These are phyloP conservation scores for Paraphoma sp. DNA, from an alignment of 2,329 filamentous ascomycete species.

Conservation along the genomic window DNA sequence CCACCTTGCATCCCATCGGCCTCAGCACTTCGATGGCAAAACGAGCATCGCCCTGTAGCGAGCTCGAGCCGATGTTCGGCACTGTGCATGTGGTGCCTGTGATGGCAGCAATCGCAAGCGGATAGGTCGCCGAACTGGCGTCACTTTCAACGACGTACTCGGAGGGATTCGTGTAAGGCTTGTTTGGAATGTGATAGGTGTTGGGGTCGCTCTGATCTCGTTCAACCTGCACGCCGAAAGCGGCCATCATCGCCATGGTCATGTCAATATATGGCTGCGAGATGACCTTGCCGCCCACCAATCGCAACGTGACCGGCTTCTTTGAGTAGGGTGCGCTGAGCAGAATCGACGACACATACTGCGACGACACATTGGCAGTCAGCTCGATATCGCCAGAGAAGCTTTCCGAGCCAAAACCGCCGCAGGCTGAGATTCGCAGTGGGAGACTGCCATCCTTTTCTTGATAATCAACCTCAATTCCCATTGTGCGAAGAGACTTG, in stretches of 20 bases:
- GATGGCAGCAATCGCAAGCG: conserved; percentile 90
- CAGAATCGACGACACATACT: conserved; percentile 95
- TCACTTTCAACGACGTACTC: conserved; percentile 96
- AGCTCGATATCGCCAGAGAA: conserved; percentile 82
- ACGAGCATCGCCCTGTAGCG: conserved; percentile 90
- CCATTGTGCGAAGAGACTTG: conserved; percentile 85
- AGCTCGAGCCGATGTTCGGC: conserved; percentile 91
- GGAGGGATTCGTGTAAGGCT: conserved; percentile 79
- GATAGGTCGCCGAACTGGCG: conserved; percentile 96
- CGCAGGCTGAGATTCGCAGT: conserved; percentile 74
- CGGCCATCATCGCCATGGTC: conserved; percentile 97
- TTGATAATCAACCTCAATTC: conserved; percentile 84
- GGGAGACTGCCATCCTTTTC: conserved; percentile 85
- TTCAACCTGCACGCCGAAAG: conserved; percentile 84
- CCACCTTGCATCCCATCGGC: conserved; percentile 92
- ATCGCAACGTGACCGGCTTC: conserved; percentile 83
- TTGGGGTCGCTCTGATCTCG: conserved; percentile 80
- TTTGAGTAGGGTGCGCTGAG: conserved; percentile 98
- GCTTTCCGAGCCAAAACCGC: conserved; percentile 68
- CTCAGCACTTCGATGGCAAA: conserved; percentile 89
- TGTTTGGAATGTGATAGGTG: conserved; percentile 92
- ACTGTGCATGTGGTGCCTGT: conserved; percentile 95
- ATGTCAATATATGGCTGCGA: conserved; percentile 98
- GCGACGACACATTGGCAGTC: conserved; percentile 95
- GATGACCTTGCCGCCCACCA: conserved; percentile 96